These are phyloP conservation scores for Exobasidium cylindrosporum DNA, from an alignment of 1,284 basidiomycete species.

Conservation along the genomic window DNA sequence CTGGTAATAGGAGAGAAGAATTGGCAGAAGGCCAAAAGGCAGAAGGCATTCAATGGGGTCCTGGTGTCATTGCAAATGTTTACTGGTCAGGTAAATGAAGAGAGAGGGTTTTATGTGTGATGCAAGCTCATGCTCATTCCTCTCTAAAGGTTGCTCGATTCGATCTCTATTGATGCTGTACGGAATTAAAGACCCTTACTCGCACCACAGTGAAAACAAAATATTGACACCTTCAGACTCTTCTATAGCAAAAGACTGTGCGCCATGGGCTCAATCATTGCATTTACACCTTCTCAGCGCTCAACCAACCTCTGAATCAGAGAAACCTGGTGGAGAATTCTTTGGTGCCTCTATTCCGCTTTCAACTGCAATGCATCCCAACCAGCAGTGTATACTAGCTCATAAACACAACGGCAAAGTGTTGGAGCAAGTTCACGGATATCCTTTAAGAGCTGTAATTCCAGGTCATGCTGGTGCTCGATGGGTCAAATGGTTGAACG, in stretches of 20 bases:
- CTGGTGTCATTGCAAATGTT: constrained; percentile 33
- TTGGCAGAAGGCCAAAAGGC: constrained; percentile 22
- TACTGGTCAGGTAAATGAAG: constrained; percentile 28
- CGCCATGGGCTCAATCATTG: constrained; percentile 20
- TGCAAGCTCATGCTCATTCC: constrained; percentile 4
- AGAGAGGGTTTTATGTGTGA: constrained; percentile 14
- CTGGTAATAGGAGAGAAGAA: constrained; percentile 34
- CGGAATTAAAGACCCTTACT: constrained; percentile 30
- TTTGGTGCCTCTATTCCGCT: constrained; percentile 35
- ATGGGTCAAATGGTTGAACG: constrained; percentile 74
- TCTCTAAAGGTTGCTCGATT: too few species aligned
- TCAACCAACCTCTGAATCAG: constrained; percentile 30
- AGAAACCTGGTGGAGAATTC: constrained; percentile 22
- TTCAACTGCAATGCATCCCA: constrained; percentile 30
- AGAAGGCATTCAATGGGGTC: constrained; percentile 35
- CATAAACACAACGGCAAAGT: constrained; percentile 57
- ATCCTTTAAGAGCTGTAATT: constrained; percentile 65
- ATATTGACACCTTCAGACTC: constrained; percentile 21
- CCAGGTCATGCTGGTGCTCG: constrained; percentile 71
- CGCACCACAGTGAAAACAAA: constrained; percentile 15
- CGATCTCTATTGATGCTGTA: constrained; percentile 24
- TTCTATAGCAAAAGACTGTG: constrained; percentile 12
- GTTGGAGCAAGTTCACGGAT: constrained; percentile 67
- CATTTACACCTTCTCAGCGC: constrained; percentile 31
- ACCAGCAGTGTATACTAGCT: constrained; percentile 27